Evolutionary conservation across 2,329 filamentous ascomycete species (phyloP).

Genomic region (Diplodia mutila): DNA sequence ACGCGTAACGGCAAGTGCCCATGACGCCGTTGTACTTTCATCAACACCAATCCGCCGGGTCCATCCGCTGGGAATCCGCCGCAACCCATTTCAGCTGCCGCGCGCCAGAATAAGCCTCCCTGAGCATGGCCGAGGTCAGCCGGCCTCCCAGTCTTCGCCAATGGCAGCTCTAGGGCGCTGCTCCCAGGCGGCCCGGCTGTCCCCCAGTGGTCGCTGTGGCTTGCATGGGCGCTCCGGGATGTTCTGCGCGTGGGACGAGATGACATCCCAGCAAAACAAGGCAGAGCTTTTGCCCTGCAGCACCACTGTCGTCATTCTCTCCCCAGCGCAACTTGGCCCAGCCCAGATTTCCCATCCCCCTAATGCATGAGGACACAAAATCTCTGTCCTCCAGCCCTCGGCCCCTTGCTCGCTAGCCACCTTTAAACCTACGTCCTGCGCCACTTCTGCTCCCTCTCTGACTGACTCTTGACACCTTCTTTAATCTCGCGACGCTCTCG

Average conservation of each 20-base stretch:
- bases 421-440: background rate
- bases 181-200: background rate
- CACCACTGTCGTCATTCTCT: slow-evolving; percentile 22
- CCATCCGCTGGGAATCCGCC: background rate
- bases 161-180: background rate
- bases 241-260: background rate
- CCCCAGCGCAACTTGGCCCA: background rate
- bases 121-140: background rate
- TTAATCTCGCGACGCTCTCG: background rate
- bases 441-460: background rate
- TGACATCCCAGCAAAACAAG: slow-evolving; percentile 24
- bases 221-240: background rate
- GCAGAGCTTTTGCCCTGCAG: slow-evolving; percentile 20
- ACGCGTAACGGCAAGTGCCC: background rate
- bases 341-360: background rate
- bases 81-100: background rate
- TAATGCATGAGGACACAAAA: slow-evolving; percentile 17
- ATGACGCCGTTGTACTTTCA: background rate
- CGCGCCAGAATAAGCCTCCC: background rate
- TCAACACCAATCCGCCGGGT: background rate
- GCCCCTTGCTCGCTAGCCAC: background rate
- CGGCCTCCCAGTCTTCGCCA: background rate
- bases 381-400: background rate
- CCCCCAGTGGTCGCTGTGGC: background rate
- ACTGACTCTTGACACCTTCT: background rate